phyloP scores from a whole-genome alignment of 306 rosid species.

The Canavalia gladiata region DNA sequence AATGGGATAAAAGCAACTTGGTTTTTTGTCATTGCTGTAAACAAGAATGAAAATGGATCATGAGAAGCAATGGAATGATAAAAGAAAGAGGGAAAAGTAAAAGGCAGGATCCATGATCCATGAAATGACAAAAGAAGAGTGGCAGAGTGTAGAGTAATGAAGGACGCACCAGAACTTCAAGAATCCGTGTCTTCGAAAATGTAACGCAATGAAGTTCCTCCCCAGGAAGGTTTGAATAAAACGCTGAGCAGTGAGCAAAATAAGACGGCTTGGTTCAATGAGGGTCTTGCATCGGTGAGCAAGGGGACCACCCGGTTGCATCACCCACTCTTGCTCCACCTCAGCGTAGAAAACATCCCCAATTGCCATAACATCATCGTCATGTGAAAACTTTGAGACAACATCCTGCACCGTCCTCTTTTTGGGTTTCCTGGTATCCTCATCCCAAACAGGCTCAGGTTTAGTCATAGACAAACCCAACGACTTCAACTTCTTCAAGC shows the following conservation, averaged over 20 bases:
- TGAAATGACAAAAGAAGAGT: no score
- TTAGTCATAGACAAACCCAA: slow-evolving; percentile 69
- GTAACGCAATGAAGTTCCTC: slow-evolving; percentile 71
- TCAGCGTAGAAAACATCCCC: slow-evolving; percentile 85
- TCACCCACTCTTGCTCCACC: slow-evolving; percentile 78
- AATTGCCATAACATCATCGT: slow-evolving; percentile 75
- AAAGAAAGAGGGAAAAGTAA: no score
- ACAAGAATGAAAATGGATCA: slow-evolving; percentile 30
- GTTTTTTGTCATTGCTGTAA: slow-evolving; percentile 78
- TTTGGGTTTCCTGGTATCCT: slow-evolving; percentile 69
- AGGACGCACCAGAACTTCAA: slow-evolving; percentile 79
- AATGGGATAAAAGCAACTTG: slow-evolving; percentile 89
- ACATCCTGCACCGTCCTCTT: slow-evolving; percentile 71
- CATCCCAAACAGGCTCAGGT: slow-evolving; percentile 70
- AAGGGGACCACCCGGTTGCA: slow-evolving; percentile 87
- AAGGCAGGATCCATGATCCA: no score
- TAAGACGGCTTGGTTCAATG: slow-evolving; percentile 77
- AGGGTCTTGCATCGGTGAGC: slow-evolving; percentile 84
- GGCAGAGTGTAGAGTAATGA: neutral
- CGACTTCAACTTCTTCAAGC: slow-evolving; percentile 67
- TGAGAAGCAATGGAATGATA: neutral
- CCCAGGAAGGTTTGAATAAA: slow-evolving; percentile 92
- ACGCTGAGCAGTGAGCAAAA: slow-evolving; percentile 87
- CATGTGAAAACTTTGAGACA: slow-evolving; percentile 64
- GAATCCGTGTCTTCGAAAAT: slow-evolving; percentile 83